Evolutionary conservation across 306 rosid genomes (phyloP), one percentile per base, ranked within the genome.

Genomic region (Cucurbita argyrosperma): DNA sequence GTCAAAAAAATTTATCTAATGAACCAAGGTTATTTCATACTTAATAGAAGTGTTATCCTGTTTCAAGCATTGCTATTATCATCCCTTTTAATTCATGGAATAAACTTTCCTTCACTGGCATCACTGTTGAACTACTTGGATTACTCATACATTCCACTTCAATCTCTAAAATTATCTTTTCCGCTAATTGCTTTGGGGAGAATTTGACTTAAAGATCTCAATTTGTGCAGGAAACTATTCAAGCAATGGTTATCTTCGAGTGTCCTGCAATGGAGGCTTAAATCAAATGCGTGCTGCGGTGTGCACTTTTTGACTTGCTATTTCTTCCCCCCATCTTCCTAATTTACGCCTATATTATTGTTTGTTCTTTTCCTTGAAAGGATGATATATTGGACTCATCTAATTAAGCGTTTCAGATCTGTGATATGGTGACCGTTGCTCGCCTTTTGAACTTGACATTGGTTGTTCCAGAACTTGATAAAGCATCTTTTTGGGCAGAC

Each of bases 201-300:
- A 39, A 38, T 63, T 39, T 63, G 58, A 70, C 55, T 49, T 50
- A 5, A 35, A n/a, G 43, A 38, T 76, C 47, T 74, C 85, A 80
- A 61, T 67, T 56, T 62, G 77, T 86, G 86, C 90, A 91, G 99
- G 96, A 87, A 91, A 91, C 81, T 95, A 95, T 87, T 87, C 85
- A 63, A 95, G 99, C 79, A 91, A 95, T 85, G 99, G 99, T 60
- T 88, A 91, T 88, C 97, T 95, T 58, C 88, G 92, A 78, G 96
- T 91, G 69, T 89, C 99, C 68, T 95, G 99, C 88, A 95, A 95
- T 75, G 99, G 99, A 53, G 99, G 99, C 67, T 85, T 95, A 87
- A 95, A 95, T 85, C 99, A 95, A 86, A 95, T 95, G 99, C 99
- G 99, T 61, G 95, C 97, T 42, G 99, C 99, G 86, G 99, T 95